Conservation (phyloP, 2,329 filamentous ascomycete species). For the Sclerotinia nivalis region DNA sequence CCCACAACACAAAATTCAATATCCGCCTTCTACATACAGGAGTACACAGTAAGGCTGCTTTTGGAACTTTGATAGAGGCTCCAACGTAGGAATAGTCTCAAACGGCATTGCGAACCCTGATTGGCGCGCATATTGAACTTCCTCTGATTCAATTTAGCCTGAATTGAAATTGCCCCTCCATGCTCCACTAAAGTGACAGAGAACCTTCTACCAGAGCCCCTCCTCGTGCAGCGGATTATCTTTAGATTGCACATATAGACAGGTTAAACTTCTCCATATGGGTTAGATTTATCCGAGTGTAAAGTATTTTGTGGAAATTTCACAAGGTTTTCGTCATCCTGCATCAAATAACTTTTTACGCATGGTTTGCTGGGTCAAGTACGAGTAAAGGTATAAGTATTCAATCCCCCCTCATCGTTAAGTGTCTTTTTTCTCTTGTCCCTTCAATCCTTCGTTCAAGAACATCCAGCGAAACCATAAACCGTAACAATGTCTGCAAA, state of each 20-base stretch:
- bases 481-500: constrained; percentile 39
- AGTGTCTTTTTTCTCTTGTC: not conserved
- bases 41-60: not conserved
- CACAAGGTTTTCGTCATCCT: constrained; percentile 15
- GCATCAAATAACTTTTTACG: constrained; percentile 11
- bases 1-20: not conserved
- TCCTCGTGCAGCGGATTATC: constrained; percentile 15
- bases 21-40: not conserved
- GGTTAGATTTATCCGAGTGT: constrained; percentile 12
- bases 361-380: not conserved
- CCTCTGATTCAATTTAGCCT: constrained; percentile 25
- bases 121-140: constrained; percentile 31
- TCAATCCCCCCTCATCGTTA: not conserved
- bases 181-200: not conserved
- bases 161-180: constrained; percentile 27
- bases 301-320: constrained; percentile 3
- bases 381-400: constrained; percentile 20
- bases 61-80: not conserved
- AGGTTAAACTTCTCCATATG: constrained; percentile 11
- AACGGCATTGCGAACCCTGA: constrained; percentile 8
- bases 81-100: not conserved
- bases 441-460: not conserved
- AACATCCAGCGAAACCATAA: not conserved
- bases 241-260: constrained; percentile 4
- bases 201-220: constrained; percentile 21